Percentiles rank a stretch among this genome's conserved stretches.
These are phyloP conservation scores for Penicillium verhagenii DNA, from an alignment of 495 filamentous ascomycete species.

Conservation along the genomic window DNA sequence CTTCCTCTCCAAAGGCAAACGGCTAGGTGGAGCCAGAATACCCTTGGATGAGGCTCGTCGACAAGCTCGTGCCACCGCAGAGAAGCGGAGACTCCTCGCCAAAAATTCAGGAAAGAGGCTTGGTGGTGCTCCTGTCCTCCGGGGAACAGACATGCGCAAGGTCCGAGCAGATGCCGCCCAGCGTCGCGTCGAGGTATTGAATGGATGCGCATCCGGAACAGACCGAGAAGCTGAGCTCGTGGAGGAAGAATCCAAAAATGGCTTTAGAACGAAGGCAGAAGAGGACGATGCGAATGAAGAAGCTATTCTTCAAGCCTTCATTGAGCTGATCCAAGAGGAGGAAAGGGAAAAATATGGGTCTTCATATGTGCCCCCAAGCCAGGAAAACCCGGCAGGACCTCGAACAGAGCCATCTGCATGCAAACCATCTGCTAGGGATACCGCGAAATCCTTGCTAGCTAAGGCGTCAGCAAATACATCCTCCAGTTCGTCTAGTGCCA, in stretches of 20 bases:
- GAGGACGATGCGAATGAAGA: constrained; percentile 87
- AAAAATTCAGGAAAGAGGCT: constrained; percentile 70
- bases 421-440: constrained; percentile 20
- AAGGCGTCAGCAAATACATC: neutral
- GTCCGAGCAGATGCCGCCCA: constrained; percentile 73
- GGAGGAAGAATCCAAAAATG: constrained; percentile 67
- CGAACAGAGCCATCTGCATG: constrained; percentile 23
- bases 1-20: constrained; percentile 73
- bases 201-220: constrained; percentile 74
- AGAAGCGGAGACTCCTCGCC: constrained; percentile 59
- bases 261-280: constrained; percentile 80
- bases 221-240: constrained; percentile 57
- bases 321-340: constrained; percentile 82
- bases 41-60: constrained; percentile 75
- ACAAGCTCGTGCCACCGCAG: constrained; percentile 71
- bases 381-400: constrained; percentile 59
- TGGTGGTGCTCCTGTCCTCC: constrained; percentile 62
- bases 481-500: neutral
- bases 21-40: constrained; percentile 66
- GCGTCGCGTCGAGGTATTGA: constrained; percentile 61
- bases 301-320: constrained; percentile 84
- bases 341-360: constrained; percentile 71
- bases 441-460: constrained; percentile 1
- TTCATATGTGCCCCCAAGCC: constrained; percentile 63
- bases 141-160: constrained; percentile 69